Base-by-base conservation (phyloP, 805 yeast species). In the Yamadazyma philogaea region DNA sequence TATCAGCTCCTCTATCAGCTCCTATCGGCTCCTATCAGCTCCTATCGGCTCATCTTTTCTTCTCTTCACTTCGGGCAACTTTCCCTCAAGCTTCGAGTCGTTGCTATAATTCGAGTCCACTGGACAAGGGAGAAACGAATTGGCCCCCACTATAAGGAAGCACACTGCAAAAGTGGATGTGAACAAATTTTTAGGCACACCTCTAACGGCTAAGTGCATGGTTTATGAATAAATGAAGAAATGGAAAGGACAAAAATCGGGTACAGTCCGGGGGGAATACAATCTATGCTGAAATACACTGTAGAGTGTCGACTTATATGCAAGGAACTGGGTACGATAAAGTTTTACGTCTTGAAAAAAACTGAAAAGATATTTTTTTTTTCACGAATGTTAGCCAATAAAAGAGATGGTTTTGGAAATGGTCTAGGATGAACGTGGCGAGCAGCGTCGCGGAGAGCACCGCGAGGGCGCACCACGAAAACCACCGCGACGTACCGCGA, bases 161-260 rank as follows among this genome's bases (percentile, higher is more conserved):
- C 90, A 84, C 21, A 85, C 78, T n/a, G 83, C 72, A 48, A 84
- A 84, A 0, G 93, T 84, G 15, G 88, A 79, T 18, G 83, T 77
- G 61, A 84, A 84, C 45, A 84, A 42, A 19, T 49, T 46, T 30
- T 46, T 49, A 10, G 52, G 49, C 19, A 49, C 49, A 24, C 52
- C 52, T 43, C 46, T 45, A 10, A 46, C 43, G 18, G 34, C 44
- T 20, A 45, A 48, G 11, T 40, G 17, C 51, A 48, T 48, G 14
- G 28, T 14, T 26, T 32, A 7, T 11, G 5, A 24, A 24, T n/a
- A n/a, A n/a, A n/a, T n/a, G n/a, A n/a, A n/a, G n/a, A n/a, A n/a
- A n/a, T n/a, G n/a, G n/a, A n/a, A n/a, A n/a, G n/a, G n/a, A n/a
- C n/a, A n/a, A n/a, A n/a, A n/a, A n/a, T n/a, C n/a, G n/a, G n/a